Conservation (phyloP, 2,329 filamentous ascomycete genomes). For the Diaporthe velutina region DNA sequence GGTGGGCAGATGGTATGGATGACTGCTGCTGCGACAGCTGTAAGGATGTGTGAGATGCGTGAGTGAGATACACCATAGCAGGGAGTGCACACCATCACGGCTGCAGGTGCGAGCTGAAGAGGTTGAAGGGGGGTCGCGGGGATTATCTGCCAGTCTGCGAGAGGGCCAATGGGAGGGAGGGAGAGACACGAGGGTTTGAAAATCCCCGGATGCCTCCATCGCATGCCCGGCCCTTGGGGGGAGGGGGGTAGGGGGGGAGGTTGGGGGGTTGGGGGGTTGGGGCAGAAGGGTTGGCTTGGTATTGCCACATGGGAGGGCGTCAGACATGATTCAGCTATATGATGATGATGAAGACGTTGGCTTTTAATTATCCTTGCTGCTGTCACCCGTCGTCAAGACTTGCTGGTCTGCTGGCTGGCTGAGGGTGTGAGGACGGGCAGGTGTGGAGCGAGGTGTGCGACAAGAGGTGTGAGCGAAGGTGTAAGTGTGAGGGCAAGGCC, state of each 20-base stretch:
- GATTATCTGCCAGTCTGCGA: constrained; percentile 14
- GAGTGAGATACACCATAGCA: neutral
- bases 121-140: constrained; percentile 11
- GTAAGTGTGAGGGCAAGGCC: neutral
- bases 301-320: constrained; percentile 11
- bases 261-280: no score
- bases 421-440: neutral
- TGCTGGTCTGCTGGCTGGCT: neutral
- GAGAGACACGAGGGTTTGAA: neutral
- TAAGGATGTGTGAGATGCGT: neutral
- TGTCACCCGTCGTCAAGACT: neutral
- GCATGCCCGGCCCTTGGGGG: constrained; percentile 1
- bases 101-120: constrained; percentile 28
- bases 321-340: constrained; percentile 11
- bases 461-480: neutral
- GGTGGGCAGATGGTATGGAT: neutral
- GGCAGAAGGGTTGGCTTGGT: no score
- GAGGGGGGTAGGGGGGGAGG: no score
- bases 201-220: constrained; percentile 24
- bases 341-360: neutral
- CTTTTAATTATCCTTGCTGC: neutral
- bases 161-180: constrained; percentile 27
- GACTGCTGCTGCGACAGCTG: neutral
- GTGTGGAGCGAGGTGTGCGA: neutral
- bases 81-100: constrained; percentile 35